Evolutionary conservation across 805 yeast genomes (phyloP).

Genomic region (Metschnikowia lunata): DNA sequence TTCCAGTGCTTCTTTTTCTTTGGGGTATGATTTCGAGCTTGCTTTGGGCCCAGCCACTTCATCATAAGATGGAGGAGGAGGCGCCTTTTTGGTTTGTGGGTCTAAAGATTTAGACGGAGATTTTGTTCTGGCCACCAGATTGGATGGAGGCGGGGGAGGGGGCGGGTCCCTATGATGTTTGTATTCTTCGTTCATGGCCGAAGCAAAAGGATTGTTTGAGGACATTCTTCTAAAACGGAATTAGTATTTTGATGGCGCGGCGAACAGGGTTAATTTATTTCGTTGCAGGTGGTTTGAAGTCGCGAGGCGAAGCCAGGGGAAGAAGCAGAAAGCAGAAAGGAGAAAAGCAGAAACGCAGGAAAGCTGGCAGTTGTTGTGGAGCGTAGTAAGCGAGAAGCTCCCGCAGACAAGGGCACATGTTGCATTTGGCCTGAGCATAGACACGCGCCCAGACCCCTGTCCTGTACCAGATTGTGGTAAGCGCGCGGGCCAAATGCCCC

Average conservation of each 20-base stretch:
- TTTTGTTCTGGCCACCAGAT: slow-evolving; percentile 1
- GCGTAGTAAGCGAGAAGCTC: too few species aligned
- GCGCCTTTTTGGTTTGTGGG: slow-evolving; percentile 20
- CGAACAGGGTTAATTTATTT: too few species aligned
- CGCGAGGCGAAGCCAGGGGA: too few species aligned
- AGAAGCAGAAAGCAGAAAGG: too few species aligned
- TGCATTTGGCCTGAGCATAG: slow-evolving; percentile 1
- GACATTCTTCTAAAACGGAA: slow-evolving; percentile 26
- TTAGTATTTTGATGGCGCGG: slow-evolving; percentile 5
- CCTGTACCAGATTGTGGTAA: slow-evolving; percentile 4
- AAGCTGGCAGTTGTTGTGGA: too few species aligned
- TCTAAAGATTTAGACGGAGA: slow-evolving; percentile 18
- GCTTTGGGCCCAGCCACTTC: slow-evolving; percentile 57
- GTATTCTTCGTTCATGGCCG: slow-evolving; percentile 38
- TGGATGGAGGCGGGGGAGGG: slow-evolving; percentile 21
- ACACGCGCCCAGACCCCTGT: slow-evolving; percentile 1
- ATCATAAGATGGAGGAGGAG: slow-evolving; percentile 64
- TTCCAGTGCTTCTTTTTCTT: slow-evolving; percentile 40
- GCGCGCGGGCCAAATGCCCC: slow-evolving; percentile 2
- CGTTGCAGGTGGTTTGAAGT: too few species aligned
- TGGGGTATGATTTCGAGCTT: slow-evolving; percentile 45
- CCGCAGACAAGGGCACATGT: slow-evolving; percentile 1
- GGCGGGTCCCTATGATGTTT: slow-evolving; percentile 37
- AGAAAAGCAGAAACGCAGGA: too few species aligned
- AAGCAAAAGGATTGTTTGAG: slow-evolving; percentile 53